A percentile compares a stretch with the other conserved stretches of the same genome.
These are phyloP conservation scores for Chenopodium suecicum DNA, from an alignment of 148 eudicot species.

Conservation along the genomic window DNA sequence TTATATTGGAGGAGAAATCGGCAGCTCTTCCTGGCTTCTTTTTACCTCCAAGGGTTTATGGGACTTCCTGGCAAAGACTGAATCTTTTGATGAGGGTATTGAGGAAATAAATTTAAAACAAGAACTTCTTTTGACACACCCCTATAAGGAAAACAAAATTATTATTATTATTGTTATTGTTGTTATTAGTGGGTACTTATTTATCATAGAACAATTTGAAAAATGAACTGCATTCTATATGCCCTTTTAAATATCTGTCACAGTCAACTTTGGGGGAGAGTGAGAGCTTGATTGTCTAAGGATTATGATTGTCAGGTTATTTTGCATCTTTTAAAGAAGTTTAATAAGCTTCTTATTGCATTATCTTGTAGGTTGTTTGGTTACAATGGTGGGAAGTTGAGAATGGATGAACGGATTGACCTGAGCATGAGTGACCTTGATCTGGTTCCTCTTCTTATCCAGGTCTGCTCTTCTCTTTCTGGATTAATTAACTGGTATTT, in stretches of 20 bases:
- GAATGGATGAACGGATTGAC: slow-evolving; percentile 91
- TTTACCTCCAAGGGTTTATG: too few relatives aligned
- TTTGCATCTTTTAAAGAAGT: neutral
- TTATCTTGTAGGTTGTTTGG: slow-evolving; percentile 68
- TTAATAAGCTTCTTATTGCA: neutral
- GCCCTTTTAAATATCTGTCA: neutral
- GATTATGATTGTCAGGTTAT: neutral
- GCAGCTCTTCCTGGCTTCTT: too few relatives aligned
- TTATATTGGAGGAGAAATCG: too few relatives aligned
- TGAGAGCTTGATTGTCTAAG: neutral
- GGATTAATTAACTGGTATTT: neutral
- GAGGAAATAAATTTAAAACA: too few relatives aligned
- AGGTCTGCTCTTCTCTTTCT: slow-evolving; percentile 44
- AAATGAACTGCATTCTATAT: neutral
- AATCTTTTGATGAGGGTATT: too few relatives aligned
- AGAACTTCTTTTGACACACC: too few relatives aligned
- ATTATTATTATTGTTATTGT: too few relatives aligned
- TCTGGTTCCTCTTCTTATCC: slow-evolving; percentile 87
- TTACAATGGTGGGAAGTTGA: slow-evolving; percentile 74
- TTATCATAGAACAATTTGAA: neutral
- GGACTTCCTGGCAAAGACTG: too few relatives aligned
- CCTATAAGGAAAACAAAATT: too few relatives aligned
- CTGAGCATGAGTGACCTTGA: slow-evolving; percentile 95
- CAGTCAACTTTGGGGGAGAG: too few relatives aligned
- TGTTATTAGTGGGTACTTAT: too few relatives aligned